A percentile compares a stretch with the other conserved stretches of the same genome.
phyloP scores from a whole-genome alignment of 768 basidiomycete species.

The Erythrobasidium yunnanense region DNA sequence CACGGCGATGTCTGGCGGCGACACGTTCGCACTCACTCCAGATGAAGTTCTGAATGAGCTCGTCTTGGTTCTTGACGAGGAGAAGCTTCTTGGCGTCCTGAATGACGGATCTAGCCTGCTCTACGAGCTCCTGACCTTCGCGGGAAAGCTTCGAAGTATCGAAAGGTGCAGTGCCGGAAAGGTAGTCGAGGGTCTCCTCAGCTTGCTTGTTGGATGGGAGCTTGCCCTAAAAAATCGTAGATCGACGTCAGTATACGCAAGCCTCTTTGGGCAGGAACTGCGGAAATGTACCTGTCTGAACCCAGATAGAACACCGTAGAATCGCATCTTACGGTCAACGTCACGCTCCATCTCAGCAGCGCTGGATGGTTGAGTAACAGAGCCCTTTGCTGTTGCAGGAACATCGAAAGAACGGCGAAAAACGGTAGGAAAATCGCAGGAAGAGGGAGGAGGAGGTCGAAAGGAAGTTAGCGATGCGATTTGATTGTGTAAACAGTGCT shows the following conservation, averaged over 20 bases:
- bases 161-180: conserved; percentile 39
- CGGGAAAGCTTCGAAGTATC: conserved; percentile 57
- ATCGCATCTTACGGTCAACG: conserved; percentile 64
- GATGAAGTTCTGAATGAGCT: conserved; percentile 28
- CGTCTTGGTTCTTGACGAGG: conserved; percentile 53
- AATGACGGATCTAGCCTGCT: conserved; percentile 68
- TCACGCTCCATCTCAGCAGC: conserved; percentile 56
- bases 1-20: background rate
- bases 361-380: conserved; percentile 39
- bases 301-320: conserved; percentile 72
- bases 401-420: too few relatives aligned
- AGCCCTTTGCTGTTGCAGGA: background rate
- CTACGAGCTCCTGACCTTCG: conserved; percentile 64
- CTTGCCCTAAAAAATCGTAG: conserved; percentile 19
- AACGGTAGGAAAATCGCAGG: too few relatives aligned
- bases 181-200: conserved; percentile 28
- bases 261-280: conserved; percentile 47
- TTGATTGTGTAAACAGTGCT: too few relatives aligned
- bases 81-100: conserved; percentile 58
- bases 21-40: conserved; percentile 7
- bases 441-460: too few relatives aligned
- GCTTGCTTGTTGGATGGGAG: conserved; percentile 36
- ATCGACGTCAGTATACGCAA: background rate
- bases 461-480: too few relatives aligned
- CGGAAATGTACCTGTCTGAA: conserved; percentile 69